Base-by-base conservation (phyloP, 495 filamentous ascomycete species). In the Clavariopsis aquatica region DNA sequence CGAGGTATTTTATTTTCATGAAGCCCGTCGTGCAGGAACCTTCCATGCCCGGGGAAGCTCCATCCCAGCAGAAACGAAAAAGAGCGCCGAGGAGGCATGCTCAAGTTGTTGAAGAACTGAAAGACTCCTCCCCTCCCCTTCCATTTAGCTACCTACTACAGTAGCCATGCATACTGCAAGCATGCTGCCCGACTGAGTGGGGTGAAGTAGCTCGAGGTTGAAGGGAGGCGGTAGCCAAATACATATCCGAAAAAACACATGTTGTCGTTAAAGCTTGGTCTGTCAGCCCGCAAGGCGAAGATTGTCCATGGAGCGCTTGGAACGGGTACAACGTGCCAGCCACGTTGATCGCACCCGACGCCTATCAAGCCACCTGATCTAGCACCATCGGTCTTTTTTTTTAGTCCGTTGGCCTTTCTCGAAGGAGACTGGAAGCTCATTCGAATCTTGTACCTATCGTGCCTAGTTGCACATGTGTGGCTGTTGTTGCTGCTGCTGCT, bases 281-380 rank as follows among this genome's bases (percentile, higher is more conserved):
- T 64, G 60, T 24, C 53, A 29, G 49, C 23, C 60, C n/a, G 34
- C 12, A 41, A 63, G 49, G 27, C 8, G 60, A 27, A 34, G 59
- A n/a, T n/a, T 28, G 34, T 23, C 46, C 41, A 58, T 49, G 63
- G 41, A n/a, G n/a, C 26, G n/a, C n/a, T 38, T 26, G 29, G 28
- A 52, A 38, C 15, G 55, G 38, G 60, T 9, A 64, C 60, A 65
- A 69, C 66, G 66, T 65, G 61, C 20, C 22, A 52, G 57, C 61
- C 66, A 69, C 66, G 66, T 60, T 61, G 38, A 49, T 4, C 12
- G 49, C 68, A 66, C 63, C 57, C 59, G 68, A 62, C 52, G 38
- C 47, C 51, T 1, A n/a, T n/a, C 62, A 66, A 70, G 68, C 68
- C 68, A 70, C 62, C n/a, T 70, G 68, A 70, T 66, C 62, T 70